A percentile compares a stretch with the other conserved stretches of the same genome.
Evolutionary conservation across 139 green algal genomes (phyloP).

Genomic region (Chlamydomonas applanata): DNA sequence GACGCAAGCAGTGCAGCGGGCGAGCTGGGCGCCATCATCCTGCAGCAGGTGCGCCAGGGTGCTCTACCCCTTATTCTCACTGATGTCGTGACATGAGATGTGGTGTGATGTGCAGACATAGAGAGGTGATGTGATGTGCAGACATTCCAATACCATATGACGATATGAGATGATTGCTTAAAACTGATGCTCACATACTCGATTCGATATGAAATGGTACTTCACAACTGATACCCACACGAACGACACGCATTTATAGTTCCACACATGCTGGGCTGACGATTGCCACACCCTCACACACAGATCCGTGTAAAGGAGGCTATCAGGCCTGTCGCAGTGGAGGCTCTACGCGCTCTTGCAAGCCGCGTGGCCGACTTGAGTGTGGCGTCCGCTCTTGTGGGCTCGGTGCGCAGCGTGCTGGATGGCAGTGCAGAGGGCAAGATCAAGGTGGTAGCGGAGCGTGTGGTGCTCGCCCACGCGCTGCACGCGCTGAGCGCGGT

Average conservation of each 20-base stretch:
- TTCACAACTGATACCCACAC: too few species aligned
- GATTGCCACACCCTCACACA: too few species aligned
- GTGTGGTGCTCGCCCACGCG: conserved; percentile 44
- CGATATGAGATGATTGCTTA: too few species aligned
- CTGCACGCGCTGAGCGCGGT: conserved; percentile 38
- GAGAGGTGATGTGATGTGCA: too few species aligned
- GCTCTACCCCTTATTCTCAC: too few species aligned
- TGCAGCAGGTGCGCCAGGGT: conserved; percentile 55
- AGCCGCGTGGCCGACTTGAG: conserved; percentile 19
- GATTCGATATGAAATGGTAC: too few species aligned
- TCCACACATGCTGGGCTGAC: too few species aligned
- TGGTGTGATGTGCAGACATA: too few species aligned
- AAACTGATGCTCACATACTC: too few species aligned
- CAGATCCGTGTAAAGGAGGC: conserved; percentile 31
- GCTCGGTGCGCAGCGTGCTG: conserved; percentile 39
- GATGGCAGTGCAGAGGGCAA: conserved; percentile 68
- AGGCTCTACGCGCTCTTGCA: conserved; percentile 47
- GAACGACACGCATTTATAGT: too few species aligned
- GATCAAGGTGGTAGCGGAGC: conserved; percentile 59
- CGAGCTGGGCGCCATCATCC: conserved; percentile 57
- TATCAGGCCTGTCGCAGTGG: conserved; percentile 34
- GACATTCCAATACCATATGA: too few species aligned
- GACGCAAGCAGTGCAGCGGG: conserved; percentile 38
- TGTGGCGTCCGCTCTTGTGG: conserved; percentile 37
- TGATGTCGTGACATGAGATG: too few species aligned